Conservation (phyloP, 31 red algal genomes). For the Asparagopsis taxiformis region DNA sequence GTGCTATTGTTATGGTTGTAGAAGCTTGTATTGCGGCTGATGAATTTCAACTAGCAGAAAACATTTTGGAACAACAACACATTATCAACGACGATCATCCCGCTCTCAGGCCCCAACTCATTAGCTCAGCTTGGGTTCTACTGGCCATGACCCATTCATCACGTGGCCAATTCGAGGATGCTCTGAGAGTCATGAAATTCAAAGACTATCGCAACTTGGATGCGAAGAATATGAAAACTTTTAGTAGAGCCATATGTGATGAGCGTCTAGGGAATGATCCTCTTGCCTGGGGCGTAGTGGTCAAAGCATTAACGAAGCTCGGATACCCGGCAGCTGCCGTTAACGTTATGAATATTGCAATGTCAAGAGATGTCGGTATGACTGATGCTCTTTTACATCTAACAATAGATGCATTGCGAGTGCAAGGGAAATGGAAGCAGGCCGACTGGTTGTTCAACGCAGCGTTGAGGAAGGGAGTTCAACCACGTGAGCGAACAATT, state of each 20-base stretch:
- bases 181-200: slow-evolving; percentile 26
- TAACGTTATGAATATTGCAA: slow-evolving; percentile 29
- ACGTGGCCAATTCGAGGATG: slow-evolving; percentile 27
- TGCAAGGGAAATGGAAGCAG: slow-evolving; percentile 17
- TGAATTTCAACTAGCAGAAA: slow-evolving; percentile 28
- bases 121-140: slow-evolving; percentile 17
- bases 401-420: slow-evolving; percentile 50
- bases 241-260: slow-evolving; percentile 2
- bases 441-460: slow-evolving; percentile 44
- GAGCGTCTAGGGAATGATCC: slow-evolving; percentile 25
- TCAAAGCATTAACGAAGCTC: slow-evolving; percentile 47
- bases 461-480: slow-evolving; percentile 35
- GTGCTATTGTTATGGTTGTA: slow-evolving; percentile 36
- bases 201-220: slow-evolving; percentile 1
- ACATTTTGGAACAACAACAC: slow-evolving; percentile 9
- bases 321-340: slow-evolving; percentile 34
- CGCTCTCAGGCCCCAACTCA: slow-evolving; percentile 4
- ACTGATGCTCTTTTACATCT: slow-evolving; percentile 48
- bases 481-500: slow-evolving; percentile 41
- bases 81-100: slow-evolving; percentile 9
- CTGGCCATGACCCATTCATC: slow-evolving; percentile 34
- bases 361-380: slow-evolving; percentile 38
- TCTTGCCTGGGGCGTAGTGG: slow-evolving; percentile 43
- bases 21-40: slow-evolving; percentile 32
- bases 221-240: background rate